Evolutionary conservation across 371 early-diverging fungal genomes (phyloP).

Genomic region (Mucor mucedo): DNA sequence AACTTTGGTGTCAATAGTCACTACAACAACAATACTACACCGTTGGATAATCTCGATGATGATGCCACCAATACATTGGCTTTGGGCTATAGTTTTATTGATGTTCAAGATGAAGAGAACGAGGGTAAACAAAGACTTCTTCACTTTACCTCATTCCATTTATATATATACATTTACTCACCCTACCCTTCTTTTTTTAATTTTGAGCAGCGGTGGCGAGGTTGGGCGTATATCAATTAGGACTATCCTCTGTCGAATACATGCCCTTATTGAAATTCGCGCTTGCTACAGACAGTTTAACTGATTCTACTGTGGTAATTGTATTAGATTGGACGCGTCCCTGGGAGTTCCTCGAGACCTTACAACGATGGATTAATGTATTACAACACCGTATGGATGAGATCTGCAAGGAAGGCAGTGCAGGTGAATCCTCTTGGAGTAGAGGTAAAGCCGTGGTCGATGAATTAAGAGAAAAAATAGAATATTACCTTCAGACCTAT

Average conservation of each 20-base stretch:
- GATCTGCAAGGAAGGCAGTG: conserved; percentile 64
- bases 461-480: conserved; percentile 75
- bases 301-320: conserved; percentile 74
- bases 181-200: background rate
- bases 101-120: conserved; percentile 86
- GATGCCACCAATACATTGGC: conserved; percentile 77
- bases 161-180: no score
- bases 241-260: conserved; percentile 75
- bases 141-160: no score
- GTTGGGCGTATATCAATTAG: conserved; percentile 84
- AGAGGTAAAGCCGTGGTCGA: conserved; percentile 73
- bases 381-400: conserved; percentile 68
- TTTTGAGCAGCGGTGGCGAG: conserved; percentile 81
- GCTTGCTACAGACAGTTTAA: conserved; percentile 68
- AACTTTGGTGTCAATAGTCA: conserved; percentile 47
- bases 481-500: conserved; percentile 67
- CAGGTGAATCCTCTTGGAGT: conserved; percentile 58
- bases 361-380: conserved; percentile 83
- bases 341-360: conserved; percentile 83
- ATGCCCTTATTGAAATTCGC: conserved; percentile 78
- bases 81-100: conserved; percentile 82
- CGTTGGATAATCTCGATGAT: conserved; percentile 62
- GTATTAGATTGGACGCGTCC: conserved; percentile 93
- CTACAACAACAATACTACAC: conserved; percentile 47
- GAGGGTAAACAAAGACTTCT: conserved; percentile 52